Percentiles rank a stretch among this genome's conserved stretches.
phyloP scores from a whole-genome alignment of 805 yeast species.

The Kluyveromyces starmeri region DNA sequence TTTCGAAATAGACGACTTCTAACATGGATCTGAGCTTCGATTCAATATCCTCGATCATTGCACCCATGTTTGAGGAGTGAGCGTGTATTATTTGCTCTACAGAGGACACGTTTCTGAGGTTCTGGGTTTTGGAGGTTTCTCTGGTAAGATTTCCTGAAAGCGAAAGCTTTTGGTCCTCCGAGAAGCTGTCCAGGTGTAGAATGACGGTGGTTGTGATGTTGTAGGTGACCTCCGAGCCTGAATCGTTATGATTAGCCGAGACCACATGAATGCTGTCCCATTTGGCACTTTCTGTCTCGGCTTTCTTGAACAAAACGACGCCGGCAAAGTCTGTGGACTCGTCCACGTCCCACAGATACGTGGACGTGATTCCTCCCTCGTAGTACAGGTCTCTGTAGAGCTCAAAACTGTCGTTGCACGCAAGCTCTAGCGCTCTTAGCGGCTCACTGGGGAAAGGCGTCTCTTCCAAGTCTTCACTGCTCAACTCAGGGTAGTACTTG shows the following conservation, averaged over 20 bases:
- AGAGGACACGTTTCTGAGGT: conserved; percentile 22
- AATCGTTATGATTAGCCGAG: conserved; percentile 46
- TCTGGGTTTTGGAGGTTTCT: conserved; percentile 54
- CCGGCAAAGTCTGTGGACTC: conserved; percentile 65
- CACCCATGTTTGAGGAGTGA: conserved; percentile 83
- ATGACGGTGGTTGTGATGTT: conserved; percentile 83
- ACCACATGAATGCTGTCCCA: conserved; percentile 96
- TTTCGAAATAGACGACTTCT: conserved; percentile 92
- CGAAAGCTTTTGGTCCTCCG: conserved; percentile 33
- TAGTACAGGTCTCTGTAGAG: conserved; percentile 88
- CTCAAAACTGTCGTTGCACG: conserved; percentile 86
- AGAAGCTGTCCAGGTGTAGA: conserved; percentile 45
- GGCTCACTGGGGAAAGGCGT: conserved; percentile 65
- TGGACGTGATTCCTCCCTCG: conserved; percentile 88
- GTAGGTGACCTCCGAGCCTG: conserved; percentile 37
- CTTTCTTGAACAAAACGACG: conserved; percentile 74
- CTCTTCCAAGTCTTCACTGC: conserved; percentile 47
- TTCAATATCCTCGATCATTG: conserved; percentile 80
- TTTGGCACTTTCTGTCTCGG: conserved; percentile 35
- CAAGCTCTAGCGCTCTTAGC: conserved; percentile 65
- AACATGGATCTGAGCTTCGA: conserved; percentile 75
- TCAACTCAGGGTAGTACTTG: conserved; percentile 37
- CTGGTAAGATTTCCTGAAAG: conserved; percentile 82
- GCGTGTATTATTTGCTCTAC: conserved; percentile 34
- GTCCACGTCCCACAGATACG: conserved; percentile 84